A percentile compares a stretch with the other conserved stretches of the same genome.
Conservation (phyloP, 2,329 filamentous ascomycete species). For the Graphilbum fragrans region DNA sequence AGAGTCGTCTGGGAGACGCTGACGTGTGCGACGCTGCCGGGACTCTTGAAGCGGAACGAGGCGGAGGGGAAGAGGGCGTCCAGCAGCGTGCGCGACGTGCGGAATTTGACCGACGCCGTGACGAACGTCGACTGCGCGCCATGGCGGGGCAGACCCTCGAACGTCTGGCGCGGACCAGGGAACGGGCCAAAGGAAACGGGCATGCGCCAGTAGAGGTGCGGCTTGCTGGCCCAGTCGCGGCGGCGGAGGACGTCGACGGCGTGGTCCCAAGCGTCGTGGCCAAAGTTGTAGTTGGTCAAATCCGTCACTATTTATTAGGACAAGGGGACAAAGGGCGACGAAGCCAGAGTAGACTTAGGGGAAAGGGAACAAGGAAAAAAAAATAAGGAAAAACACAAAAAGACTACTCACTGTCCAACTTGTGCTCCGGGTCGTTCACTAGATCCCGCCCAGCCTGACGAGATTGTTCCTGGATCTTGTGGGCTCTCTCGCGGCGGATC, state of each 20-base stretch:
- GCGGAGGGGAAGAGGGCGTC: conserved; percentile 32
- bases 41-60: conserved; percentile 26
- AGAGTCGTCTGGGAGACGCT: conserved; percentile 29
- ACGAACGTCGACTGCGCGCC: conserved; percentile 21
- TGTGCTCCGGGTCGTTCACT: conserved; percentile 17
- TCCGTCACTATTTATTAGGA: conserved; percentile 18
- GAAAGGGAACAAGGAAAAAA: conserved; percentile 10
- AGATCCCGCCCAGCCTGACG: conserved; percentile 37
- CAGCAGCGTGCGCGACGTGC: conserved; percentile 33
- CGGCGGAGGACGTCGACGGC: conserved; percentile 35
- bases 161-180: conserved; percentile 28
- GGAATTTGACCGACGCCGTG: conserved; percentile 36
- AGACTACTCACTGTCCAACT: conserved; percentile 26
- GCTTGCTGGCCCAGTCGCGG: conserved; percentile 29
- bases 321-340: background rate
- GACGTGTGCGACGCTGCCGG: conserved; percentile 30
- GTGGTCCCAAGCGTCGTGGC: conserved; percentile 46
- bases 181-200: conserved; percentile 33
- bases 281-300: conserved; percentile 39
- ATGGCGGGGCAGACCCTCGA: conserved; percentile 17
- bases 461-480: conserved; percentile 22
- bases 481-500: conserved; percentile 38
- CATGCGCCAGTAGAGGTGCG: conserved; percentile 27
- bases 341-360: background rate
- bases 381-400: conserved; percentile 12